Base-by-base conservation (phyloP, 495 filamentous ascomycete species). In the Hypoxylon fuscum region DNA sequence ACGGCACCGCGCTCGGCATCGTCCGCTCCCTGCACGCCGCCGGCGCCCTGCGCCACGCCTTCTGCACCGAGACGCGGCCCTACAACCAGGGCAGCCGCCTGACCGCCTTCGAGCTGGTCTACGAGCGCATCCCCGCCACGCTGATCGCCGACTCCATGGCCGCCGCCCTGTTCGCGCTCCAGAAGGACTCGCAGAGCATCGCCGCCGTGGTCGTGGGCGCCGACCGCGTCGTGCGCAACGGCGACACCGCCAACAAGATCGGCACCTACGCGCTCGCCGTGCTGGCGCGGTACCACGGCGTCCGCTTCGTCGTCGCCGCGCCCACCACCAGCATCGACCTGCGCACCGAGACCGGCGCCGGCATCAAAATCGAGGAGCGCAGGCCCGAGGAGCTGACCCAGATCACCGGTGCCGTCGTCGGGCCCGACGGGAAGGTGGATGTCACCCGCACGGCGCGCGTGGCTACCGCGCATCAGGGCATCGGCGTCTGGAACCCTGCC, bases 241-340 rank as follows among this genome's bases (percentile, higher is more conserved):
- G 95, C 29, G 95, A 98, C 76, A 98, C 95, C 1, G 95, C 95
- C 40, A 98, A 98, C 74, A 98, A 98, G 78, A 96, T 98, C 55
- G 95, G 95, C 23, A 98, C 95, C n/a, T 98, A 98, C 72, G 76
- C 83, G 34, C 83, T 98, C 23, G 93, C 95, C 9, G 90, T 97
- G 2, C 81, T 95, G 22, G 95, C 95, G 18, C 87, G 82, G 58
- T 78, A 91, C 67, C 96, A 98, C 71, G 90, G 88, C 14, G 83
- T 97, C 45, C 97, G 95, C 71, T 98, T 98, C 71, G 80, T 98
- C 22, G 93, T 98, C 7, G 95, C 96, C 3, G 95, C 95, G 1
- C 95, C 95, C 9, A 89, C 92, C 15, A 98, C 96, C 7, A 97
- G 90, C 52, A 93, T 98, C 66, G 95, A 98, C 70, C 77, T 97